Conservation (phyloP, 805 yeast species). For the Metschnikowia aberdeeniae region DNA sequence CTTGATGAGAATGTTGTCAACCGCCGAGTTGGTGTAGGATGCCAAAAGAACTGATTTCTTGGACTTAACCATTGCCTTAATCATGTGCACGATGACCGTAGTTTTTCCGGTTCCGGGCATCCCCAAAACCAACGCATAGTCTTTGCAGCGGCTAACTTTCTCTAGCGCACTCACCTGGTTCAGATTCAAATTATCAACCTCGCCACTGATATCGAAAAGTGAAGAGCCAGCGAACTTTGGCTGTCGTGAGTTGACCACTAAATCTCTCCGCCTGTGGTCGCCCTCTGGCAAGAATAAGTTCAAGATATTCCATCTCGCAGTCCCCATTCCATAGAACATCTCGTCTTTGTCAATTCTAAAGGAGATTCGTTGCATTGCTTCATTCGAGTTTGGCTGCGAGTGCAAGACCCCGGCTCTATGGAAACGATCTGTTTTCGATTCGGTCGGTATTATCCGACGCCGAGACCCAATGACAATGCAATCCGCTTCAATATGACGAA, state of each 20-base stretch:
- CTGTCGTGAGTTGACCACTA: slow-evolving; percentile 50
- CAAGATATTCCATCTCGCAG: slow-evolving; percentile 72
- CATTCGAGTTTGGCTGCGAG: slow-evolving; percentile 7
- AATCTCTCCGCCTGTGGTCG: slow-evolving; percentile 40
- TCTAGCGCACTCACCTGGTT: slow-evolving; percentile 74
- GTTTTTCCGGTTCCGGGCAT: slow-evolving; percentile 99
- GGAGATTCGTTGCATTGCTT: slow-evolving; percentile 5
- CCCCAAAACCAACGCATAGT: slow-evolving; percentile 80
- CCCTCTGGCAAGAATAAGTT: slow-evolving; percentile 57
- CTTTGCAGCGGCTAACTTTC: slow-evolving; percentile 58
- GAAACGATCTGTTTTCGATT: slow-evolving; percentile 40
- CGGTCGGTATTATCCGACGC: slow-evolving; percentile 48
- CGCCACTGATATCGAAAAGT: slow-evolving; percentile 17
- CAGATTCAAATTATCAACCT: slow-evolving; percentile 44
- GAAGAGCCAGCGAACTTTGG: slow-evolving; percentile 40
- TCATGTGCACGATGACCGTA: slow-evolving; percentile 77
- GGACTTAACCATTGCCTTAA: slow-evolving; percentile 53
- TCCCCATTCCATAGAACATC: slow-evolving; percentile 65
- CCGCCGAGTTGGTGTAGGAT: slow-evolving; percentile 93
- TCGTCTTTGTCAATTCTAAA: slow-evolving; percentile 82
- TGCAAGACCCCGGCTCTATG: slow-evolving; percentile 18
- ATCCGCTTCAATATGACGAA: slow-evolving; percentile 42
- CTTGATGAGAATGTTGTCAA: slow-evolving; percentile 84
- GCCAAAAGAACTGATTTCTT: slow-evolving; percentile 72
- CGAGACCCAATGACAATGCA: slow-evolving; percentile 48